Conservation (phyloP, 148 eudicot species). For the Dianthus caryophyllus region DNA sequence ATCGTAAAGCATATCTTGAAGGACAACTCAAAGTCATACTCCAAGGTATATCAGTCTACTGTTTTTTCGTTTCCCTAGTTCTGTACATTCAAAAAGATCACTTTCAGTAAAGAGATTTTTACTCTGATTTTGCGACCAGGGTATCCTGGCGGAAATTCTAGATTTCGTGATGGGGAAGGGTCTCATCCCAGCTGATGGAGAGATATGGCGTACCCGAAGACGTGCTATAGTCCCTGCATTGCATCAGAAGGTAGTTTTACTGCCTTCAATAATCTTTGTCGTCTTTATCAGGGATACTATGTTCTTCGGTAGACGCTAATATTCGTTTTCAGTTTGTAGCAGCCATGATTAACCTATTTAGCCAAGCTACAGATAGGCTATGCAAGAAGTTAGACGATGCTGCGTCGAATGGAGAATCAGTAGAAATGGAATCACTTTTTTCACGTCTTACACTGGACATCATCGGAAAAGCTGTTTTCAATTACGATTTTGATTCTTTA, state of each 20-base stretch:
- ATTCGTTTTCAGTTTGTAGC: conserved; percentile 64
- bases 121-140: conserved; percentile 35
- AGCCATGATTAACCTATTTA: conserved; percentile 81
- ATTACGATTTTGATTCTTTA: conserved; percentile 94
- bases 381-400: conserved; percentile 83
- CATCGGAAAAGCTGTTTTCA: conserved; percentile 92
- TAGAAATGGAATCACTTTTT: conserved; percentile 97
- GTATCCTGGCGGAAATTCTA: conserved; percentile 85
- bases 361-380: conserved; percentile 82
- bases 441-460: conserved; percentile 93
- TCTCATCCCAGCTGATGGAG: conserved; percentile 98
- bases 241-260: conserved; percentile 69
- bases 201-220: conserved; percentile 89
- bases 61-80: conserved; percentile 4
- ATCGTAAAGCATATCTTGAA: conserved; percentile 81
- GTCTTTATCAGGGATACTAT: not conserved
- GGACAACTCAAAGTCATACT: conserved; percentile 85
- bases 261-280: conserved; percentile 8
- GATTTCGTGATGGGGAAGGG: conserved; percentile 99
- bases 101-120: conserved; percentile 3
- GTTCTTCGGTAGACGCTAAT: conserved; percentile 5
- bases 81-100: not conserved
- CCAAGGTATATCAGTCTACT: conserved; percentile 53
- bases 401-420: conserved; percentile 75
- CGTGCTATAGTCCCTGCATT: conserved; percentile 96